These are phyloP conservation scores for Cunninghamia lanceolata DNA, from an alignment of 75 land plant genomes.

Conservation along the genomic window DNA sequence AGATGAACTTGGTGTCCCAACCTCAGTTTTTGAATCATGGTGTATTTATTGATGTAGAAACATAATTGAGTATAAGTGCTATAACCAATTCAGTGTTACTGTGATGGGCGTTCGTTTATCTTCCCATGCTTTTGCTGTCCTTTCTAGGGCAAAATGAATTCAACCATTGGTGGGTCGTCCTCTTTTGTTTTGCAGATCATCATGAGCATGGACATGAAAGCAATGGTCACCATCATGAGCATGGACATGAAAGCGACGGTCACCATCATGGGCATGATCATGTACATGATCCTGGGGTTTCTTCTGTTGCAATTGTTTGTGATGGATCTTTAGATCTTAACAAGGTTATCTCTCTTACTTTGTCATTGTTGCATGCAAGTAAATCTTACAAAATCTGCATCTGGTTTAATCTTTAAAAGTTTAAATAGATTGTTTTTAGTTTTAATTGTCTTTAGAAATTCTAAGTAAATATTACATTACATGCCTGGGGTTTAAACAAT, in stretches of 20 bases:
- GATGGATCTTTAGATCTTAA: constrained; percentile 86
- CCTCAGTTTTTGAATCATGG: background rate
- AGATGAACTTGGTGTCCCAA: background rate
- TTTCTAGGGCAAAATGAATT: background rate
- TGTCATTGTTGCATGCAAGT: background rate
- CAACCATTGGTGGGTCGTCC: background rate
- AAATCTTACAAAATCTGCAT: background rate
- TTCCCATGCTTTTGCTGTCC: background rate
- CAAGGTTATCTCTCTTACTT: constrained; percentile 51
- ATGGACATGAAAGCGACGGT: background rate
- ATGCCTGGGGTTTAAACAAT: background rate
- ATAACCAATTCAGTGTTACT: background rate
- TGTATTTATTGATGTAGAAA: background rate
- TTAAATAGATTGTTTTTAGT: background rate
- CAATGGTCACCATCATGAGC: constrained; percentile 33
- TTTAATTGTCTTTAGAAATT: background rate
- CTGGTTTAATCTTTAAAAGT: background rate
- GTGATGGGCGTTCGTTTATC: background rate
- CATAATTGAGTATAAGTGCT: background rate
- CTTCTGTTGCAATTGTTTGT: constrained; percentile 96
- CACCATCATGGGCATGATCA: constrained; percentile 78
- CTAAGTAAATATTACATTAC: background rate
- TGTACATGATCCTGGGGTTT: constrained; percentile 95
- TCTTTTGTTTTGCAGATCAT: constrained; percentile 28
- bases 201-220: constrained; percentile 14